These are phyloP conservation scores for Lomentospora prolificans DNA, from an alignment of 2,329 filamentous ascomycete genomes.

Conservation along the genomic window DNA sequence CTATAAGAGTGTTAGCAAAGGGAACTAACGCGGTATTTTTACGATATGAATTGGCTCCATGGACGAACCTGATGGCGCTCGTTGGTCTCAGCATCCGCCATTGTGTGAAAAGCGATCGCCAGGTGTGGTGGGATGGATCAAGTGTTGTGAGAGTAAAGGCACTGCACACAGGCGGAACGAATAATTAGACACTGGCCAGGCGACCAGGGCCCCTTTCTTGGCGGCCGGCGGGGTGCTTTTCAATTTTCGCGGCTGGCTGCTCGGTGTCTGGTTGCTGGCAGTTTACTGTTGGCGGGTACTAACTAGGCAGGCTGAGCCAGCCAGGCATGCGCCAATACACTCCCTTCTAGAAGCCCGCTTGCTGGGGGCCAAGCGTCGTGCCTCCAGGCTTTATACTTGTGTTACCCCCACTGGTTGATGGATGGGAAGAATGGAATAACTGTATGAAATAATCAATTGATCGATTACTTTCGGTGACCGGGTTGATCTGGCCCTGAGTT, in stretches of 20 bases:
- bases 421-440: too few species aligned
- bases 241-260: too few species aligned
- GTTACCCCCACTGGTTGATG: too few species aligned
- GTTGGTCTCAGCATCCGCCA: slow-evolving; percentile 11
- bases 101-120: not conserved
- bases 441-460: too few species aligned
- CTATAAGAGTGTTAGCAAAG: slow-evolving; percentile 28
- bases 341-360: not conserved
- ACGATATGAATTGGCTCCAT: not conserved
- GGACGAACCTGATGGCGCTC: slow-evolving; percentile 9
- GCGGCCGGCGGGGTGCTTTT: not conserved
- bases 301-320: not conserved
- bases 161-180: not conserved
- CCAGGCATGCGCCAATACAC: not conserved
- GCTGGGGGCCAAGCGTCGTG: too few species aligned
- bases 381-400: too few species aligned
- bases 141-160: not conserved
- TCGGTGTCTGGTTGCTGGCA: not conserved
- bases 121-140: not conserved
- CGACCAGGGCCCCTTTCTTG: not conserved
- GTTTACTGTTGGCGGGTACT: too few species aligned
- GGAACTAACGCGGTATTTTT: not conserved
- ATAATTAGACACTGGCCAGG: not conserved
- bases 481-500: too few species aligned
- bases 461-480: too few species aligned